Evolutionary conservation across 2,329 filamentous ascomycete genomes (phyloP), one percentile per base, ranked within the genome.

Genomic region (Nannizzia gypsea): DNA sequence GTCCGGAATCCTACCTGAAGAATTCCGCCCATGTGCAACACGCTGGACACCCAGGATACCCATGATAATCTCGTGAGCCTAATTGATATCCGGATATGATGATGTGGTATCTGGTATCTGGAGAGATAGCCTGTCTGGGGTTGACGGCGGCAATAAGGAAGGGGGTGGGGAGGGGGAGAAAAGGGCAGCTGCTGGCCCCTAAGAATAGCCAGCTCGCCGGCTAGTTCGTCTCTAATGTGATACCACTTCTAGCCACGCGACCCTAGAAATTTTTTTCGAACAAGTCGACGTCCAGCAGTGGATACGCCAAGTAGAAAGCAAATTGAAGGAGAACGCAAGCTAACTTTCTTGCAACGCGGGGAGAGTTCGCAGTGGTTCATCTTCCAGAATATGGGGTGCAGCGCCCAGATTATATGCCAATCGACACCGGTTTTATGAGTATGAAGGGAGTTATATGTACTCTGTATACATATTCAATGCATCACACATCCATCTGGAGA

Each of bases 1-100:
- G 48, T 34, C 26, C 48, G 48, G 48, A 54, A 54, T 54, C 48
- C 48, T 54, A 54, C 48, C 48, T 54, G 48, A 54, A 54, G 48
- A 54, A 20, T 54, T 11, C 48, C 48, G 26, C 48, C 48, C 48
- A 54, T 54, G 48, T 54, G 26, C 48, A 36, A 54, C 26, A 17
- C n/a, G 11, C 22, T n/a, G 48, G 26, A 31, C 6, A 31, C 13
- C 26, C 48, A 8, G 48, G 48, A 52, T 52, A 17, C 24, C 48
- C 48, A 54, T 54, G 48, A 34, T 34, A 20, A 26, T 26, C 13
- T 54, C 48, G 48, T 54, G 48, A 54, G 48, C 31, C 20, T 34
- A 54, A 54, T 34, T 34, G 6, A 26, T 34, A 54, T 54, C 48
- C 48, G 48, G 48, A 13, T 17, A 54, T 34, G 13, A 24, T 15